These are phyloP conservation scores for Fusarium tupiense DNA, from an alignment of 2,329 filamentous ascomycete genomes.

Conservation along the genomic window DNA sequence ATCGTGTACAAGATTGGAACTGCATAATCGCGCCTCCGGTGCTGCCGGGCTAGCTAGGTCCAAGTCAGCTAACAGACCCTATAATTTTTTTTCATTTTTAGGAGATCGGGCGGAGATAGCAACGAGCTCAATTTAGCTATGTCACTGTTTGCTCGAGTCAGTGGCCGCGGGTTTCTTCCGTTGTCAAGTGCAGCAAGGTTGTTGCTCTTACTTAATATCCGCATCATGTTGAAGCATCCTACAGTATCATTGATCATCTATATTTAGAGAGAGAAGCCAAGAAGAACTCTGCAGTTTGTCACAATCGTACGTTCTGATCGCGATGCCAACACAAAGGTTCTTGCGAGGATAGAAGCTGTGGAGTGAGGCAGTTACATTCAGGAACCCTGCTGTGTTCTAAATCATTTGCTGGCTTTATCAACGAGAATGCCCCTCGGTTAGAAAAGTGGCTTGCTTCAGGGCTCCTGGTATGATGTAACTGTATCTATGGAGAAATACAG, in stretches of 20 bases:
- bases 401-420: not conserved
- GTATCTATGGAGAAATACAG: not conserved
- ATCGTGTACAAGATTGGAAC: not conserved
- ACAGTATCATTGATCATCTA: not conserved
- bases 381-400: accelerated
- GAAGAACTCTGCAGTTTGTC: not conserved
- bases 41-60: not conserved
- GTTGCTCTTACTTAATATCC: not conserved
- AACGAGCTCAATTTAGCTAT: not conserved
- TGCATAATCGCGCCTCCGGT: not conserved
- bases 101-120: not conserved
- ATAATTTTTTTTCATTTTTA: not conserved
- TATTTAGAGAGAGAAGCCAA: not conserved
- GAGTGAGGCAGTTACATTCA: accelerated
- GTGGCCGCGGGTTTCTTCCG: accelerated
- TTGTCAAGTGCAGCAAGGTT: accelerated
- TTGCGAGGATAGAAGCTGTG: not conserved
- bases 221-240: not conserved
- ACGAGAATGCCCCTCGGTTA: not conserved
- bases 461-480: not conserved
- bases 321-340: no score
- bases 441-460: not conserved
- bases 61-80: not conserved
- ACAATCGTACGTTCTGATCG: not conserved
- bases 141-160: not conserved